Conservation (phyloP, 2,329 filamentous ascomycete species). For the Ophiostoma himal-ulmi region DNA sequence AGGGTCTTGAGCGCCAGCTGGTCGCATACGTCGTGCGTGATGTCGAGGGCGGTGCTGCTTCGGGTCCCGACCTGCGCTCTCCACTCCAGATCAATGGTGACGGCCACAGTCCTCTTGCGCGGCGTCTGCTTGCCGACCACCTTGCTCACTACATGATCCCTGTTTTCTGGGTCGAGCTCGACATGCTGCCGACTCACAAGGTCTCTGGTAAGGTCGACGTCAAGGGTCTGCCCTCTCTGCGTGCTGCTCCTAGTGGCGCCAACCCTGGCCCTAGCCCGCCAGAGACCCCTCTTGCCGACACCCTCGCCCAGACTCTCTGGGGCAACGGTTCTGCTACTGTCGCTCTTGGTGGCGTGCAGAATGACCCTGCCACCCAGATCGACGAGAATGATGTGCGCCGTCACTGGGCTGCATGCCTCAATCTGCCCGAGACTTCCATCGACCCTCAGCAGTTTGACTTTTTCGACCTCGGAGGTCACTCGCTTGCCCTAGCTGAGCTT, state of each 20-base stretch:
- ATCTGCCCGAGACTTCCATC: conserved; percentile 56
- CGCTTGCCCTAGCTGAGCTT: conserved; percentile 68
- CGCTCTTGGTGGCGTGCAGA: not conserved
- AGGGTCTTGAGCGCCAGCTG: conserved; percentile 67
- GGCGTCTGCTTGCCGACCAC: conserved; percentile 57
- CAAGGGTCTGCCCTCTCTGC: conserved; percentile 61
- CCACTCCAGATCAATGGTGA: conserved; percentile 61
- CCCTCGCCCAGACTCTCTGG: conserved; percentile 31
- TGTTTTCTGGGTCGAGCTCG: conserved; percentile 67
- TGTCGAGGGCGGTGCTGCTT: conserved; percentile 40
- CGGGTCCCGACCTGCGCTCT: conserved; percentile 27
- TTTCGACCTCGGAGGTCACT: conserved; percentile 76
- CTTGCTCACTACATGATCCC: conserved; percentile 83
- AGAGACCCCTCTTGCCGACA: conserved; percentile 35
- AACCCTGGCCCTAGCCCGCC: conserved; percentile 33
- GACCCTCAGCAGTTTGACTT: conserved; percentile 65
- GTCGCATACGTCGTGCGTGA: conserved; percentile 73
- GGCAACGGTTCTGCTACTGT: not conserved
- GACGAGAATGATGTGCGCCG: conserved; percentile 61
- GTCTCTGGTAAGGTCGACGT: conserved; percentile 76
- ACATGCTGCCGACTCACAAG: conserved; percentile 65
- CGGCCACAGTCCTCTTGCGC: conserved; percentile 64
- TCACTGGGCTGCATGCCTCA: conserved; percentile 65
- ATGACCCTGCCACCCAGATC: conserved; percentile 56
- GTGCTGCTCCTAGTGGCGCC: conserved; percentile 38